Evolutionary conservation across 2,329 filamentous ascomycete genomes (phyloP).

Genomic region (Fusarium domesticum): DNA sequence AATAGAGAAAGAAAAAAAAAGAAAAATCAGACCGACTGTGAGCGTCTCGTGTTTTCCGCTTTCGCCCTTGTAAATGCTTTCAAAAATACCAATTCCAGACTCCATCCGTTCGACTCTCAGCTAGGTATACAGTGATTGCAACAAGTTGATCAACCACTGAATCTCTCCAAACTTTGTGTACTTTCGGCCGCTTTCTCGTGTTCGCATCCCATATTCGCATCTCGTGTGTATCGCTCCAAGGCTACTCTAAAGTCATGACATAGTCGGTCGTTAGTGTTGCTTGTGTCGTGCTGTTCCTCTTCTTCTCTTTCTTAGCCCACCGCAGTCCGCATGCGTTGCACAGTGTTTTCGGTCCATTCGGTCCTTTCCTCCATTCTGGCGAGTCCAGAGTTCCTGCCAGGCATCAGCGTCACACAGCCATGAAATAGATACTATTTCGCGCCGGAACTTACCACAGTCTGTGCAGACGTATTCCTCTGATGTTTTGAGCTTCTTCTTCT

Average conservation of each 20-base stretch:
- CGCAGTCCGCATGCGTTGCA: constrained; percentile 89
- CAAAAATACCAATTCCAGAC: constrained; percentile 14
- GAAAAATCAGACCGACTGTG: constrained; percentile 13
- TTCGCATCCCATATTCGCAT: constrained; percentile 3
- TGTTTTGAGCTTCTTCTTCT: constrained; percentile 84
- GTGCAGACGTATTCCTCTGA: constrained; percentile 91
- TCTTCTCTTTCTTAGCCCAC: constrained; percentile 82
- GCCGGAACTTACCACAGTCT: constrained; percentile 69
- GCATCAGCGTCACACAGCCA: constrained; percentile 10
- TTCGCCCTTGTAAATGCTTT: constrained; percentile 21
- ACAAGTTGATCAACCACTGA: background rate
- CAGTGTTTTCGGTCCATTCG: constrained; percentile 86
- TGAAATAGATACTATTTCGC: background rate
- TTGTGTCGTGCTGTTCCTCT: constrained; percentile 38
- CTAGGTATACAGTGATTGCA: background rate
- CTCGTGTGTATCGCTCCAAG: background rate
- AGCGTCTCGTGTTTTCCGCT: constrained; percentile 25
- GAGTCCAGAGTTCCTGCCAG: constrained; percentile 73
- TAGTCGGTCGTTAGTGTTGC: constrained; percentile 24
- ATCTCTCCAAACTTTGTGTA: background rate
- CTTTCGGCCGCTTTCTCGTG: background rate
- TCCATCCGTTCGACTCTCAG: constrained; percentile 4
- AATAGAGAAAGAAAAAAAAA: constrained; percentile 7
- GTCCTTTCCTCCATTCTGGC: constrained; percentile 94
- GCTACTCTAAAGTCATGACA: constrained; percentile 13